phyloP scores from a whole-genome alignment of 805 yeast species.

The Middelhovenomyces tepae region DNA sequence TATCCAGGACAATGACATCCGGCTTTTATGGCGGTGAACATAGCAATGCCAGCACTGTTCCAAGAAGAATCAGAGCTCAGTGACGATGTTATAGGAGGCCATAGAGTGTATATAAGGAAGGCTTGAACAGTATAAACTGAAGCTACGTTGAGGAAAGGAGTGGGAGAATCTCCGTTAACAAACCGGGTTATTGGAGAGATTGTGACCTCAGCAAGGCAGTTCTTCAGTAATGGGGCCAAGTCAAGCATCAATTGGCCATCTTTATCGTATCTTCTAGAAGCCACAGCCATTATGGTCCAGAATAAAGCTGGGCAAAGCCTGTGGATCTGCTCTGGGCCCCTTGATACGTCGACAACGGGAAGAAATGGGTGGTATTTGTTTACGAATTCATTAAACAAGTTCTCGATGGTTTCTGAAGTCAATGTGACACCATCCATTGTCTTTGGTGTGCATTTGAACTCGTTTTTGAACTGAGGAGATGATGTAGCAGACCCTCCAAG shows the following conservation, averaged over 20 bases:
- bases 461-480: background rate
- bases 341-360: constrained; percentile 75
- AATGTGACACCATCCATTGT: constrained; percentile 60
- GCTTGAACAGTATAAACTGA: constrained; percentile 95
- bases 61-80: constrained; percentile 92
- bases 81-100: constrained; percentile 96
- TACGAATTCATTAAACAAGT: constrained; percentile 61
- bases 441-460: constrained; percentile 38
- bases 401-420: constrained; percentile 49
- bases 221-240: constrained; percentile 62
- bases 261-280: constrained; percentile 51
- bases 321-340: constrained; percentile 77
- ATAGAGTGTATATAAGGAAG: constrained; percentile 72
- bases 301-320: constrained; percentile 78
- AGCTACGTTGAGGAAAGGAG: constrained; percentile 77
- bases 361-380: constrained; percentile 73
- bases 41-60: constrained; percentile 89
- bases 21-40: constrained; percentile 84
- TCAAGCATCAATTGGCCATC: constrained; percentile 43
- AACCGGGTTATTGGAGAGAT: constrained; percentile 85
- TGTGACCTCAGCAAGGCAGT: constrained; percentile 75
- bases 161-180: no score
- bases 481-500: background rate
- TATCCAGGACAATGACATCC: constrained; percentile 81
- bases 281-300: constrained; percentile 87